Base-by-base conservation (phyloP, 1,284 basidiomycete species). In the Ustilago curta region DNA sequence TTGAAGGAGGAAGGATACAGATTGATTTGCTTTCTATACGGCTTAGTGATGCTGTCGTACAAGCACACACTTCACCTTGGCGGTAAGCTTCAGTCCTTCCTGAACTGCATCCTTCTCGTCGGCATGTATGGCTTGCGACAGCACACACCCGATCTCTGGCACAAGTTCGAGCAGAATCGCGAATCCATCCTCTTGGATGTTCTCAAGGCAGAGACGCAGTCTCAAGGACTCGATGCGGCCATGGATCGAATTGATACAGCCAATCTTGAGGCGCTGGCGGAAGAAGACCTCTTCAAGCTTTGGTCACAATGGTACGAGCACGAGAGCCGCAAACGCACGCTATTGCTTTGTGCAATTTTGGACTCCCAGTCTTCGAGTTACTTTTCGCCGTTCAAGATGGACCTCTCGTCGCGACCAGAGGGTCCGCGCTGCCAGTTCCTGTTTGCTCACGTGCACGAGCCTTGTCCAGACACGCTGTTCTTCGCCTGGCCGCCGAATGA, bases 391-490 rank as follows among this genome's bases (percentile, higher is more conserved):
- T 35, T 66, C 55, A 52, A 67, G 14, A 51, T 64, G 27, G 54
- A 57, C 11, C 55, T 74, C 16, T 51, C 58, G 0, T 49, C 67
- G 25, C 53, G 56, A 1, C 47, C 48, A n/a, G 44, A 35, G 18
- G 67, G 62, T 12, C 71, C 71, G n/a, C 55, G 55, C 12, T 74
- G 71, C 27, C 71, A 74, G 16, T 70, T 62, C 42, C 45, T 74
- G 7, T 63, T 74, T 23, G 71, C 67, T 12, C 59, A 62, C 29
- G 62, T 63, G 12, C 43, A 62, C 51, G 71, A 74, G 45, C 71
- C 71, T n/a, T 74, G 71, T 35, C 56, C 71, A 16, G 67, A 62
- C 32, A 42, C 50, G 8, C 12, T 66, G n/a, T 70, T 74, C 19
- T 42, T 70, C 25, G 50, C 62, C 4, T 74, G 71, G 66, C 67